Evolutionary conservation across 805 yeast species (phyloP).

Genomic region (Zygotorulaspora chibaensis): DNA sequence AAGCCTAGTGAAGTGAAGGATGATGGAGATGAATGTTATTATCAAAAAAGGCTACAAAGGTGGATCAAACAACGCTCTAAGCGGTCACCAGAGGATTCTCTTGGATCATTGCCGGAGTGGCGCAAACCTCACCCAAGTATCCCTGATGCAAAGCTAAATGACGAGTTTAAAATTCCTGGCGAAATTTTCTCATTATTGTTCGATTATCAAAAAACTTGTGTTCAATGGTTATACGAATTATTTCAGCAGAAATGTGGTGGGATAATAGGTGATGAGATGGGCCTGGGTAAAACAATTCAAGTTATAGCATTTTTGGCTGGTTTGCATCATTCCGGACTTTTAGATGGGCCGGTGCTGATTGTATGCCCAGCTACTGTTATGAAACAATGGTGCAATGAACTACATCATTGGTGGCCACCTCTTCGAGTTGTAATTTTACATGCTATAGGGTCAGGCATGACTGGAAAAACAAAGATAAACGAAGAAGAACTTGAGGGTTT

Average conservation of each 20-base stretch:
- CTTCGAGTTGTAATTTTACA: slow-evolving; percentile 80
- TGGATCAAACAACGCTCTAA: slow-evolving; percentile 58
- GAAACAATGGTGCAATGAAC: slow-evolving; percentile 95
- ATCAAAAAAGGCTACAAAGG: slow-evolving; percentile 51
- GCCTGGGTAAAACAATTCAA: slow-evolving; percentile 92
- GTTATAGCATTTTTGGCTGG: slow-evolving; percentile 89
- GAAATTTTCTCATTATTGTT: slow-evolving; percentile 83
- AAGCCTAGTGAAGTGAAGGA: slow-evolving; percentile 42
- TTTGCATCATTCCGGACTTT: slow-evolving; percentile 70
- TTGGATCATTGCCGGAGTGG: slow-evolving; percentile 52
- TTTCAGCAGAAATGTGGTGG: slow-evolving; percentile 89
- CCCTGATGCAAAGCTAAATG: slow-evolving; percentile 71
- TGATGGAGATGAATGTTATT: slow-evolving; percentile 74
- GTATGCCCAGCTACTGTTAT: slow-evolving; percentile 97
- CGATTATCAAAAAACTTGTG: slow-evolving; percentile 93
- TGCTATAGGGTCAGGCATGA: slow-evolving; percentile 88
- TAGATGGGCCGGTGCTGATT: slow-evolving; percentile 73
- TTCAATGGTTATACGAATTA: slow-evolving; percentile 97
- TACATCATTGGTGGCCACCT: slow-evolving; percentile 98
- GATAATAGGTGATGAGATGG: slow-evolving; percentile 97
- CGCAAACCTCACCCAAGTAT: slow-evolving; percentile 68
- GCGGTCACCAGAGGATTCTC: slow-evolving; percentile 29
- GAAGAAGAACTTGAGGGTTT: slow-evolving; percentile 52
- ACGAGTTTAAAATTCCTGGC: slow-evolving; percentile 75
- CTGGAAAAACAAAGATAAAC: slow-evolving; percentile 30